Percentiles rank a stretch among this genome's conserved stretches.
phyloP scores from a whole-genome alignment of 306 rosid species.

The Malus sieversii region DNA sequence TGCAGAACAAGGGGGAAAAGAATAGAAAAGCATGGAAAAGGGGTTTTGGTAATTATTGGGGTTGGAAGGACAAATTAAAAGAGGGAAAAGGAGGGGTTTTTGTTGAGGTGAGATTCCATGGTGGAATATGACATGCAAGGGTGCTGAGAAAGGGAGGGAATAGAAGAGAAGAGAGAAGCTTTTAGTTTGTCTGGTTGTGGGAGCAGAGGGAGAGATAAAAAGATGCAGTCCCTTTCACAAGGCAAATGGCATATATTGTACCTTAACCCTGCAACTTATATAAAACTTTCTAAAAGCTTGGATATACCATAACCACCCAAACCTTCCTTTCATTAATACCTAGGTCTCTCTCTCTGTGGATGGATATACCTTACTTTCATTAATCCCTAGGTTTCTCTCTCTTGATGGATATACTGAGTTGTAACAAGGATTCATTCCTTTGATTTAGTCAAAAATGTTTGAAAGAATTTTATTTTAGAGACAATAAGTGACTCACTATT shows the following conservation, averaged over 20 bases:
- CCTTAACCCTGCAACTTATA: conserved; percentile 73
- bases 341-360: conserved; percentile 26
- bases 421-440: conserved; percentile 29
- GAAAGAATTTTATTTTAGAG: neutral
- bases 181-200: conserved; percentile 71
- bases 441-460: conserved; percentile 21
- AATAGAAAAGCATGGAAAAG: conserved; percentile 36
- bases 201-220: conserved; percentile 27
- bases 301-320: conserved; percentile 67
- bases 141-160: conserved; percentile 23
- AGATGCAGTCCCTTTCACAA: conserved; percentile 49
- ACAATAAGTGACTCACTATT: too few species aligned
- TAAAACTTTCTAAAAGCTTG: conserved; percentile 83
- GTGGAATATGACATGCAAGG: conserved; percentile 83
- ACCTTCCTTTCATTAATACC: conserved; percentile 82
- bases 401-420: conserved; percentile 35
- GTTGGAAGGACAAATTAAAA: conserved; percentile 42
- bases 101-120: conserved; percentile 48
- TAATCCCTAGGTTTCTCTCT: conserved; percentile 68
- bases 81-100: conserved; percentile 35
- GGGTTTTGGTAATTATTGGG: conserved; percentile 45
- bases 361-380: conserved; percentile 42
- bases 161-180: conserved; percentile 58
- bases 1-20: conserved; percentile 37
- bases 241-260: conserved; percentile 86